Percentiles rank a stretch among this genome's conserved stretches.
These are phyloP conservation scores for Cyclostephanos invisitatus DNA, from an alignment of 108 stramenopile species.

Conservation along the genomic window DNA sequence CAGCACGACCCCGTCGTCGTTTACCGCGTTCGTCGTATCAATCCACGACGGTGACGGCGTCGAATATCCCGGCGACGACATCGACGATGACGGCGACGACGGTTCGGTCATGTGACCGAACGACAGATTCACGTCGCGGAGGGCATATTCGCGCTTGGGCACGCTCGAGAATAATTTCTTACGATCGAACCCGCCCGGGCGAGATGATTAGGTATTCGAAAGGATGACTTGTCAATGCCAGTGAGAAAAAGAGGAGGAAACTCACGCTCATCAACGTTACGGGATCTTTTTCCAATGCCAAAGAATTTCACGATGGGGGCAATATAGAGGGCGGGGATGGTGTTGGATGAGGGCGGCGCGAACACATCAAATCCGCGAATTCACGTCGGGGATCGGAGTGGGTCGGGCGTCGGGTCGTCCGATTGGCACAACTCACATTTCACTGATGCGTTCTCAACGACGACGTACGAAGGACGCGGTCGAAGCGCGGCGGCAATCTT, in stretches of 20 bases:
- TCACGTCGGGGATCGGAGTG: no score
- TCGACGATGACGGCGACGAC: background rate
- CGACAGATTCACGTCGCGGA: constrained; percentile 27
- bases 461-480: constrained; percentile 24
- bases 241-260: background rate
- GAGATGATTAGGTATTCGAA: background rate
- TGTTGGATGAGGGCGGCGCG: background rate
- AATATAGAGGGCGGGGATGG: background rate
- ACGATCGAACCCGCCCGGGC: background rate
- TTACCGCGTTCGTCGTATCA: background rate
- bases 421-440: constrained; percentile 20
- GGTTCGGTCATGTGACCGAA: constrained; percentile 26
- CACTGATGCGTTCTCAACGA: constrained; percentile 23
- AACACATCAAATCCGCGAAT: background rate
- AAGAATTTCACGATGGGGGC: background rate
- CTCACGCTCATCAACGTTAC: constrained; percentile 38
- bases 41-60: background rate
- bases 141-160: constrained; percentile 49
- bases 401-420: no score
- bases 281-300: constrained; percentile 16
- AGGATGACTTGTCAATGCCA: background rate
- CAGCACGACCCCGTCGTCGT: constrained; percentile 30
- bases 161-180: constrained; percentile 51
- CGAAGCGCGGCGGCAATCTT: background rate
- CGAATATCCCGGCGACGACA: background rate